Base-by-base conservation (phyloP, 1,284 basidiomycete genomes). In the Ceratobasidium sp. region DNA sequence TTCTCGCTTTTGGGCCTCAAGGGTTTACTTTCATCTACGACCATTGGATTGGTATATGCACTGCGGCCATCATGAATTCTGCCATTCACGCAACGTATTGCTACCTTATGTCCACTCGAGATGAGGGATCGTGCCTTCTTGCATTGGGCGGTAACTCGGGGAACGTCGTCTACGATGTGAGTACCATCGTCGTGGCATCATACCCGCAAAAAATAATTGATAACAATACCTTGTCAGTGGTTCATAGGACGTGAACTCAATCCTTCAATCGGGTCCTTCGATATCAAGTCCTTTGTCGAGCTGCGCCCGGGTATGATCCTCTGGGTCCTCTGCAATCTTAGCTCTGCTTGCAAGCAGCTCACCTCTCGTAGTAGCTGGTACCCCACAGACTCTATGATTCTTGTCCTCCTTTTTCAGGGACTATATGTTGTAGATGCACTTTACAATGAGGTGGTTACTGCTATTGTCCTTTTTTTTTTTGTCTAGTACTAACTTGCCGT, bases 251-350 rank as follows among this genome's bases (percentile, higher is more conserved):
- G 97, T 67, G 93, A 96, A 76, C 83, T 99, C 62, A 99, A 99
- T 80, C 96, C 97, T 0, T 87, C 88, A 1, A 87, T 94, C 69
- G 91, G 92, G 43, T 87, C 85, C 13, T 92, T 98, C 71, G 97
- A 99, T 77, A 85, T 99, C 85, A 99, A 99, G 79, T 92, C 91
- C 0, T 99, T 99, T 86, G 98, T 94, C 76, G 95, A 98, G 76
- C 86, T 96, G 40, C 88, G 97, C 38, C 97, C 96, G 0, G 97
- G 96, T 12, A 85, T 99, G 68, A 97, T 99, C 73, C 87, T 98
- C 22, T 99, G 96, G 97, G 82, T 88, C 34, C 84, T 99, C 68
- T 84, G 96, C 78, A 90, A 98, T 80, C 88, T 98, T 73, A 91
- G 91, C 79, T 93, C 95, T 86, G 86, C 89, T 2, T 97, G 95